Evolutionary conservation across 2,329 filamentous ascomycete species (phyloP).

Genomic region (Leptosphaerulina australis): DNA sequence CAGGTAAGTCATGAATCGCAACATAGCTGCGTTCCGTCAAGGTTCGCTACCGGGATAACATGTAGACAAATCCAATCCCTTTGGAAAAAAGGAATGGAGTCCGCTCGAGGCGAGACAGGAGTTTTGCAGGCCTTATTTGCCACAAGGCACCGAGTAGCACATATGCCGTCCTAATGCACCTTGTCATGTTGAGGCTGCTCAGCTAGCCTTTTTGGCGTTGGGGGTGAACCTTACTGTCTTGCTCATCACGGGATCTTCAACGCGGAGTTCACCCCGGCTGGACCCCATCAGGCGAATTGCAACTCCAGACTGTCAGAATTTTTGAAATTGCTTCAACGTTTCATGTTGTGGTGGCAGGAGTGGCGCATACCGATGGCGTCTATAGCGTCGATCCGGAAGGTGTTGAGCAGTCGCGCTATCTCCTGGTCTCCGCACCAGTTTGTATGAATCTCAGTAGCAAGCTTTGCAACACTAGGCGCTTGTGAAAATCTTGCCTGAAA

Average conservation of each 20-base stretch:
- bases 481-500: too few species aligned
- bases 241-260: background rate
- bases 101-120: background rate
- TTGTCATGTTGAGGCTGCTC: background rate
- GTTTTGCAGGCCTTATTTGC: background rate
- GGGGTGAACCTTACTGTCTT: conserved; percentile 1
- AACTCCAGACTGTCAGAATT: conserved; percentile 2
- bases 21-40: background rate
- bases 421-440: too few species aligned
- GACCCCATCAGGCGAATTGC: background rate
- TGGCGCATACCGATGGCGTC: background rate
- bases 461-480: too few species aligned
- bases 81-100: background rate
- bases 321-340: background rate
- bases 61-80: background rate
- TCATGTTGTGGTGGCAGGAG: background rate
- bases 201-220: background rate
- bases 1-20: conserved; percentile 2
- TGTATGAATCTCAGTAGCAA: too few species aligned
- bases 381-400: background rate
- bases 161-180: background rate
- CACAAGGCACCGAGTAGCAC: conserved; percentile 1
- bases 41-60: background rate
- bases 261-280: conserved; percentile 3
- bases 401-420: background rate